Percentiles rank a stretch among this genome's conserved stretches.
Conservation (phyloP, 2,329 filamentous ascomycete genomes). For the Fusarium sp. region DNA sequence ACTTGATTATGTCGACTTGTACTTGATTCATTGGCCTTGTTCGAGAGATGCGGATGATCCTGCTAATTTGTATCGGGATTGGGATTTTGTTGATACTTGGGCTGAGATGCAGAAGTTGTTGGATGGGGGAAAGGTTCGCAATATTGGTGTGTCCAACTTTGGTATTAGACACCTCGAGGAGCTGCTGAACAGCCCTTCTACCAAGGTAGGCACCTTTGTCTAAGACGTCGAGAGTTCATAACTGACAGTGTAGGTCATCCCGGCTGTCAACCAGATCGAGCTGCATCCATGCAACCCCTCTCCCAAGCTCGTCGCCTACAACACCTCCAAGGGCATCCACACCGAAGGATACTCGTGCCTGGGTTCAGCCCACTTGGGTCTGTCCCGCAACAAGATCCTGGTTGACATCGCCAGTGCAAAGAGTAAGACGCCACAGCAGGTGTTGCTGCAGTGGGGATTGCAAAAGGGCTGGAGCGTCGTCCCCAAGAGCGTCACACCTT, state of each 20-base stretch:
- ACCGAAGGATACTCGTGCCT: constrained; percentile 80
- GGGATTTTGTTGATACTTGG: constrained; percentile 87
- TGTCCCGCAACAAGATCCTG: constrained; percentile 75
- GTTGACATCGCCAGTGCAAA: constrained; percentile 72
- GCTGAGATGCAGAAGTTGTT: constrained; percentile 78
- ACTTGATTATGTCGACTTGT: constrained; percentile 75
- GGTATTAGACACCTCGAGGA: constrained; percentile 83
- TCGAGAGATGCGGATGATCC: constrained; percentile 70
- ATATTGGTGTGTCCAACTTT: constrained; percentile 91
- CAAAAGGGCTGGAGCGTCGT: constrained; percentile 86
- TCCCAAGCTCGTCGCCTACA: constrained; percentile 81
- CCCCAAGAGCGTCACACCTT: constrained; percentile 82
- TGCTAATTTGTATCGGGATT: constrained; percentile 78
- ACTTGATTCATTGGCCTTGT: constrained; percentile 79
- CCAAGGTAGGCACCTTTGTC: constrained; percentile 60
- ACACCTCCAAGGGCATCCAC: constrained; percentile 79
- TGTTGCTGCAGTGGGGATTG: constrained; percentile 83
- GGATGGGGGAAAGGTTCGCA: constrained; percentile 77
- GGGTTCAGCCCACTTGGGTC: constrained; percentile 76
- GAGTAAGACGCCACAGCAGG: constrained; percentile 78
- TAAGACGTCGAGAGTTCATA: background rate
- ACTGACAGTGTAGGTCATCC: constrained; percentile 56
- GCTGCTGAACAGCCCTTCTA: constrained; percentile 73
- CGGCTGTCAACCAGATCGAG: constrained; percentile 85
- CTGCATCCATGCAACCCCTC: constrained; percentile 84